Evolutionary conservation across 2,329 filamentous ascomycete genomes (phyloP), one percentile per base, ranked within the genome.

Genomic region (Byssochlamys sp.): DNA sequence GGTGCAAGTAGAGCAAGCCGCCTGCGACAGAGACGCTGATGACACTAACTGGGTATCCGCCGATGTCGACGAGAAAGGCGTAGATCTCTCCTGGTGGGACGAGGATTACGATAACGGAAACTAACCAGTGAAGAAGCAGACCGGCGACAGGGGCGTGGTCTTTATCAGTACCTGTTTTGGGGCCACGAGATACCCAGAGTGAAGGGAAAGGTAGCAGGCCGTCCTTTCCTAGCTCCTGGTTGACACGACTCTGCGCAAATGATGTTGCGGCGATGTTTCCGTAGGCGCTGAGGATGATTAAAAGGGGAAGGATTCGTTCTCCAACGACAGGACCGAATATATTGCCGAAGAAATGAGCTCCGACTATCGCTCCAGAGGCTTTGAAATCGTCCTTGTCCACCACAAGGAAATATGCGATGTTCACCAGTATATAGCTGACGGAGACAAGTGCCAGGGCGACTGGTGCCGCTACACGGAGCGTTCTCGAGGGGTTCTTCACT

Each of bases 21-120:
- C 69, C 77, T 10, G 80, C 75, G 53, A 84, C 80, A 35, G 52
- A 12, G 4, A 61, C 57, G 48, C 54, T 60, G 25, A 61, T 56
- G 12, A 61, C 56, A 39, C 59, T 61, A 27, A 45, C 25, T 0
- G 65, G 65, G 55, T 67, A 67, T 2, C 59, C 61, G 27, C 63
- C 65, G 4, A 66, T 57, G 55, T 70, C 65, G 53, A 69, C 58
- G 26, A 69, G 65, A 61, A 87, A 87, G 69, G 83, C 83, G 69
- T 86, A 87, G 0, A 83, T 83, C 1, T 83, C 78, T 0, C 84
- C 84, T 0, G 83, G 79, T 0, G 85, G 84, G 0, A 82, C 83
- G 1, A 86, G 67, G 2, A 87, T 78, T 3, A 86, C 76, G 39
- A 87, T 79, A 57, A 86, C 75, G 0, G 83, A 84, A 5, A 85